Percentiles rank a stretch among this genome's conserved stretches.
phyloP scores from a whole-genome alignment of 495 filamentous ascomycete species.

The Sphaerosporella brunnea region DNA sequence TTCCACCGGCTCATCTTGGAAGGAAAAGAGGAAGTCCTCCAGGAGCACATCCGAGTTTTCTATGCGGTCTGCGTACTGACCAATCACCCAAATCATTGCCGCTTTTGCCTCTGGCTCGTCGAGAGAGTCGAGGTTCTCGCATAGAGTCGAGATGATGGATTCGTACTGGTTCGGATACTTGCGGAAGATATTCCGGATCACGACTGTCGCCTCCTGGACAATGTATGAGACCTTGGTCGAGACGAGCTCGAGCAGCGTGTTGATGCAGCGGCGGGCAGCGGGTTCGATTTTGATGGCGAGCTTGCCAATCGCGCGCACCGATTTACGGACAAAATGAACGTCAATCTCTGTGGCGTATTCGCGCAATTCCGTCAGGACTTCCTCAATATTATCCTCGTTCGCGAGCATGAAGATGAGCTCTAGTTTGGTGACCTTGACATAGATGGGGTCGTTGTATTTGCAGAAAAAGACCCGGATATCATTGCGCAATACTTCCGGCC shows the following conservation, averaged over 20 bases:
- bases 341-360: constrained; percentile 98
- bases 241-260: constrained; percentile 79
- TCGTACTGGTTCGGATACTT: constrained; percentile 99
- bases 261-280: constrained; percentile 75
- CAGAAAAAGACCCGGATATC: constrained; percentile 98
- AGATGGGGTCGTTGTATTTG: constrained; percentile 99
- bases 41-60: constrained; percentile 87
- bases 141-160: constrained; percentile 84
- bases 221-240: constrained; percentile 99
- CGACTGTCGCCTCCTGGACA: constrained; percentile 97
- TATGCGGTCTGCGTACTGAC: constrained; percentile 91
- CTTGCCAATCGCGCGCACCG: constrained; percentile 93
- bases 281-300: constrained; percentile 98
- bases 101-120: constrained; percentile 99
- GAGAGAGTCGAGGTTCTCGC: constrained; percentile 88
- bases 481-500: constrained; percentile 85
- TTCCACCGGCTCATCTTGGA: constrained; percentile 83
- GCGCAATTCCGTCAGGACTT: constrained; percentile 82
- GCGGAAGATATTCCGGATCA: constrained; percentile 97
- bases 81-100: constrained; percentile 99
- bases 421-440: constrained; percentile 98
- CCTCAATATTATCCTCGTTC: constrained; percentile 85
- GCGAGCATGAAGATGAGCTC: constrained; percentile 99
- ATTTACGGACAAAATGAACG: constrained; percentile 95
- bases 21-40: constrained; percentile 86